A percentile compares a stretch with the other conserved stretches of the same genome.
Conservation (phyloP, 805 yeast species). For the Metschnikowia kunwiensis region DNA sequence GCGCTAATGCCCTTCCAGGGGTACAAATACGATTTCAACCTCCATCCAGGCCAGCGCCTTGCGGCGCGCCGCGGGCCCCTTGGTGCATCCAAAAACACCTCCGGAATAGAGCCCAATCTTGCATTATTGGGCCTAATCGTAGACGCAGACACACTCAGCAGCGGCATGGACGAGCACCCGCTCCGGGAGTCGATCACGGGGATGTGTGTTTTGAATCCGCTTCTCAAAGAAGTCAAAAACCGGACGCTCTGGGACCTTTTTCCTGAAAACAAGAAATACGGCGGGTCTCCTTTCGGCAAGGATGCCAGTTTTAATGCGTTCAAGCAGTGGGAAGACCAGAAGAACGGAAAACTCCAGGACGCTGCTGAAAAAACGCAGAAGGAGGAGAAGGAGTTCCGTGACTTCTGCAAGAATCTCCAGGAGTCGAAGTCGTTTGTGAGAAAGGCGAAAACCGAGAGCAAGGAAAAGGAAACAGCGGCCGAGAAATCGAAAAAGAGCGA, state of each 20-base stretch:
- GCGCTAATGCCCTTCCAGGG: conserved; percentile 5
- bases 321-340: conserved; percentile 35
- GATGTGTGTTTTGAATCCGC: conserved; percentile 35
- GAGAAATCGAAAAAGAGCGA: background rate
- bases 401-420: conserved; percentile 21
- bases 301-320: conserved; percentile 26
- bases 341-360: conserved; percentile 22
- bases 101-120: conserved; percentile 12
- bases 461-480: background rate
- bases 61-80: conserved; percentile 5
- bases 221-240: conserved; percentile 35
- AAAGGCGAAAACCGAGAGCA: conserved; percentile 10
- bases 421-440: conserved; percentile 26
- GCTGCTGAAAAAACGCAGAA: conserved; percentile 15
- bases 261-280: conserved; percentile 35
- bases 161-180: conserved; percentile 35
- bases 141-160: conserved; percentile 17
- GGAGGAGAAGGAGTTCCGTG: conserved; percentile 22
- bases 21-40: conserved; percentile 11
- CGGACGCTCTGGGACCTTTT: conserved; percentile 39
- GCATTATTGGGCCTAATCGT: conserved; percentile 10
- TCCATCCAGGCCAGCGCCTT: conserved; percentile 9
- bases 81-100: background rate
- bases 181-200: conserved; percentile 39
- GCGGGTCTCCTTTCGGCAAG: conserved; percentile 34